Conservation (phyloP, 208 protist species). For the Trypanosoma avium region DNA sequence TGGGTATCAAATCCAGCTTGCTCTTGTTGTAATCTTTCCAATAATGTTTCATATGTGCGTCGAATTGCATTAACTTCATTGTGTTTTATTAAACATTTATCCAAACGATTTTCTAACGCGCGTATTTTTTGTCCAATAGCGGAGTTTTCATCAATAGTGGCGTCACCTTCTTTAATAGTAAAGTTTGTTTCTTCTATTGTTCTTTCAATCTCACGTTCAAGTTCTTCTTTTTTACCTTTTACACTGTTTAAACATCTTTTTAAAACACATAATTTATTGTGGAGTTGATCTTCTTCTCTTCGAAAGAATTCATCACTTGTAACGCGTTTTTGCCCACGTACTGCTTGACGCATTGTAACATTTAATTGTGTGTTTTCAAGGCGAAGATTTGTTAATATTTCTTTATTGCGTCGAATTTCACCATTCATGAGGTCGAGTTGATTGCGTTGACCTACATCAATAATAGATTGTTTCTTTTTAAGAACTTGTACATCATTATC, state of each 20-base stretch:
- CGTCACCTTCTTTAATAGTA: constrained; percentile 56
- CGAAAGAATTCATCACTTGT: constrained; percentile 74
- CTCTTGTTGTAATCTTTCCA: constrained; percentile 93
- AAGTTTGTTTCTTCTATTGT: constrained; percentile 48
- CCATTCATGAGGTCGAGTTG: constrained; percentile 79
- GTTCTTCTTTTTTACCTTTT: constrained; percentile 71
- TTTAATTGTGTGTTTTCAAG: constrained; percentile 90
- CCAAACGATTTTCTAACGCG: constrained; percentile 93
- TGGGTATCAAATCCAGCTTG: constrained; percentile 91
- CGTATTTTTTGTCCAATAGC: constrained; percentile 92
- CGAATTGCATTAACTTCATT: constrained; percentile 95
- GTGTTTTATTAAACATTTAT: constrained; percentile 97
- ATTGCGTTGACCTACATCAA: constrained; percentile 87
- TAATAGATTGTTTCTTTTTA: constrained; percentile 70
- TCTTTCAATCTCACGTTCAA: constrained; percentile 55
- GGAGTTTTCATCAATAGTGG: constrained; percentile 62
- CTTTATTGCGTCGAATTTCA: constrained; percentile 86
- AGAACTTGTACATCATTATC: constrained; percentile 24
- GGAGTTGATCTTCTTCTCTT: constrained; percentile 72
- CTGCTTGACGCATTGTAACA: constrained; percentile 42
- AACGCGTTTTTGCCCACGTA: constrained; percentile 57
- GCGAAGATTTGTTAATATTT: constrained; percentile 76
- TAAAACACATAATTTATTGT: constrained; percentile 81
- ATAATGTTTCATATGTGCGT: constrained; percentile 95
- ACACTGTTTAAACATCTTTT: constrained; percentile 87